A percentile compares a stretch with the other conserved stretches of the same genome.
These are phyloP conservation scores for Saccharomycopsis hybrid DNA, from an alignment of 1,139 yeast species.

Conservation along the genomic window DNA sequence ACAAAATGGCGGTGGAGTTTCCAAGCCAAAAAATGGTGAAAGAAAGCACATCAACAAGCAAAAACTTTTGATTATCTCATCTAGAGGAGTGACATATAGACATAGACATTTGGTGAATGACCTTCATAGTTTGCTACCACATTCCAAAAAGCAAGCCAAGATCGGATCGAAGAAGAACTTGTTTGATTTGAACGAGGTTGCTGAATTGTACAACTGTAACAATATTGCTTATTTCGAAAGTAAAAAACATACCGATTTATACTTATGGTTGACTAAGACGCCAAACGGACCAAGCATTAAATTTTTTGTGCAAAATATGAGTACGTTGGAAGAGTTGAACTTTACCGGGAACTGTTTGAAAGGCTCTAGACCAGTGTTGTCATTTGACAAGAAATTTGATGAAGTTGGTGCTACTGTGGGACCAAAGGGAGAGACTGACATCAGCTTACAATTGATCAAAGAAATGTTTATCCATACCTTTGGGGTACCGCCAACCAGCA, in stretches of 20 bases:
- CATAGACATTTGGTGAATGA: conserved; percentile 93
- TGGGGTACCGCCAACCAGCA: conserved; percentile 95
- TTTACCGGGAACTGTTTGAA: conserved; percentile 94
- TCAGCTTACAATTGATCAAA: conserved; percentile 70
- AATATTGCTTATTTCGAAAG: conserved; percentile 92
- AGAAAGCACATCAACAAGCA: conserved; percentile 65
- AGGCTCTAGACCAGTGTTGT: conserved; percentile 93
- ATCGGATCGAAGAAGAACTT: conserved; percentile 89
- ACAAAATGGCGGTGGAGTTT: conserved; percentile 29
- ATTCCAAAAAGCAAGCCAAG: conserved; percentile 94
- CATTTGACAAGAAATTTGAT: conserved; percentile 79
- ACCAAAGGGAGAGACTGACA: too few species aligned
- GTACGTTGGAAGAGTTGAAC: conserved; percentile 91
- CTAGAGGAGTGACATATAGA: conserved; percentile 90
- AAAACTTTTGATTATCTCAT: conserved; percentile 78
- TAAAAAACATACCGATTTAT: conserved; percentile 92
- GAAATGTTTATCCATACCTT: conserved; percentile 81
- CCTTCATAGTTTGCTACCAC: conserved; percentile 75
- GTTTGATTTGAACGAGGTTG: conserved; percentile 86
- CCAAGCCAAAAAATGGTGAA: conserved; percentile 28
- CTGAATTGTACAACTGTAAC: conserved; percentile 96
- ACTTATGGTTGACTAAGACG: conserved; percentile 91
- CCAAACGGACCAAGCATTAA: conserved; percentile 98
- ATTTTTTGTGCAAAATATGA: conserved; percentile 90
- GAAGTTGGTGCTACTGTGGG: too few species aligned